phyloP scores from a whole-genome alignment of 805 yeast genomes.

The Debaryomyces hansenii region DNA sequence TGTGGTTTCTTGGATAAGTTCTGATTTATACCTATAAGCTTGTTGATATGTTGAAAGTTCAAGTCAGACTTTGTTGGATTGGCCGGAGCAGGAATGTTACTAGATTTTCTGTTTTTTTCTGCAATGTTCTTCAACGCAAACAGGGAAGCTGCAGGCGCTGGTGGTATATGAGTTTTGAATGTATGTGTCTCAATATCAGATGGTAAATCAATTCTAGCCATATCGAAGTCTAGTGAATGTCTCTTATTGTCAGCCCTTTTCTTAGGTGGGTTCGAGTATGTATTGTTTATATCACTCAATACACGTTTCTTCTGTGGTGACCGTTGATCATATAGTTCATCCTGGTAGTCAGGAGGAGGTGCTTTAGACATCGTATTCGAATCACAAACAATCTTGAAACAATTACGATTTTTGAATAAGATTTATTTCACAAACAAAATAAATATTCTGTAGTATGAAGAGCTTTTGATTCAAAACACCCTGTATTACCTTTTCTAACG shows the following conservation, averaged over 20 bases:
- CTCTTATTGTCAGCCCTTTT: constrained; percentile 6
- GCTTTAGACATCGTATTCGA: neutral
- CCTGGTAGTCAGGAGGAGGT: neutral
- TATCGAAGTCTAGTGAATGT: constrained; percentile 18
- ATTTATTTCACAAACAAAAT: too few species aligned
- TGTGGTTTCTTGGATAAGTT: constrained; percentile 2
- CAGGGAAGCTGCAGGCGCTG: constrained; percentile 1
- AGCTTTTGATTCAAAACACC: too few species aligned
- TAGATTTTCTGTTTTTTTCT: constrained; percentile 3
- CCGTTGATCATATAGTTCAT: neutral
- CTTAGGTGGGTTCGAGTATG: neutral
- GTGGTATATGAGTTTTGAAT: constrained; percentile 7
- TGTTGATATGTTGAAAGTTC: constrained; percentile 15
- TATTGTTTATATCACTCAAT: constrained; percentile 15
- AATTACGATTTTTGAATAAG: neutral
- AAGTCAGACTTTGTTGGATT: constrained; percentile 1
- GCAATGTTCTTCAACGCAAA: neutral
- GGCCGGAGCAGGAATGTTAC: constrained; percentile 7
- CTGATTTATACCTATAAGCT: constrained; percentile 12
- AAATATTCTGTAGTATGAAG: too few species aligned
- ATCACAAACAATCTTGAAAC: neutral
- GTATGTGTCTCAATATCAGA: neutral
- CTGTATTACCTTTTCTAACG: too few species aligned
- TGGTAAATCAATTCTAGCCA: constrained; percentile 14
- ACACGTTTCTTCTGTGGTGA: constrained; percentile 16